Conservation (phyloP, 1,284 basidiomycete genomes). For the Ceratobasidium sp. region DNA sequence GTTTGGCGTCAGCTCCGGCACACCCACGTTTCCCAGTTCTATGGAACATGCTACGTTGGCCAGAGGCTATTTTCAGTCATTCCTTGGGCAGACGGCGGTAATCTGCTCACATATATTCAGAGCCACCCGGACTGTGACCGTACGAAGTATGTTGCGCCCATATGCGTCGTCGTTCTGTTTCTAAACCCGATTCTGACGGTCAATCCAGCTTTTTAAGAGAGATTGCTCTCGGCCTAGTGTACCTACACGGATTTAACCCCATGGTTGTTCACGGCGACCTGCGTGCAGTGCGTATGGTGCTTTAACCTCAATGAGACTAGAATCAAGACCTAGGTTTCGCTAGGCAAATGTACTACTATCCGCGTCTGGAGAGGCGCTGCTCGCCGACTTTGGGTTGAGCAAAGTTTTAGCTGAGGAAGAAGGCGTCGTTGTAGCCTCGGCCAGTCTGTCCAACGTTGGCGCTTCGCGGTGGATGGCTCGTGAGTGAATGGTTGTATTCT, state of each 20-base stretch:
- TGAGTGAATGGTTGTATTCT: not conserved
- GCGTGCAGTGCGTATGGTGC: slow-evolving; percentile 23
- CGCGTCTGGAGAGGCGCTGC: not conserved
- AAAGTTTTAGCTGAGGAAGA: slow-evolving; percentile 29
- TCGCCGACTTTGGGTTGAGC: slow-evolving; percentile 22
- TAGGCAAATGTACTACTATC: slow-evolving; percentile 33
- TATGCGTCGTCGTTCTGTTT: not conserved
- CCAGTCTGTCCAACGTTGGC: slow-evolving; percentile 9
- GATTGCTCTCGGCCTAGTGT: slow-evolving; percentile 21
- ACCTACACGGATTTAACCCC: slow-evolving; percentile 7
- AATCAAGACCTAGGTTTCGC: not conserved
- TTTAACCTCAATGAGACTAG: not conserved
- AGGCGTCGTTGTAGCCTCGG: not conserved
- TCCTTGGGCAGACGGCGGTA: not conserved
- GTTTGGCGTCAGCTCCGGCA: not conserved
- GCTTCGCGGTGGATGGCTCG: slow-evolving; percentile 40
- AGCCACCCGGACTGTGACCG: not conserved
- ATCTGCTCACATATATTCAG: not conserved
- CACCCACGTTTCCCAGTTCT: not conserved
- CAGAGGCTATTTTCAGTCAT: not conserved
- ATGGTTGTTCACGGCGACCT: slow-evolving; percentile 30
- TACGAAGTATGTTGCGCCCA: not conserved
- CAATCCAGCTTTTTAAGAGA: slow-evolving; percentile 17
- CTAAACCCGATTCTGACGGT: not conserved
- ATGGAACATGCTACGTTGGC: not conserved